A percentile compares a stretch with the other conserved stretches of the same genome.
These are phyloP conservation scores for Hanseniaspora vineae DNA, from an alignment of 805 yeast species.

Conservation along the genomic window DNA sequence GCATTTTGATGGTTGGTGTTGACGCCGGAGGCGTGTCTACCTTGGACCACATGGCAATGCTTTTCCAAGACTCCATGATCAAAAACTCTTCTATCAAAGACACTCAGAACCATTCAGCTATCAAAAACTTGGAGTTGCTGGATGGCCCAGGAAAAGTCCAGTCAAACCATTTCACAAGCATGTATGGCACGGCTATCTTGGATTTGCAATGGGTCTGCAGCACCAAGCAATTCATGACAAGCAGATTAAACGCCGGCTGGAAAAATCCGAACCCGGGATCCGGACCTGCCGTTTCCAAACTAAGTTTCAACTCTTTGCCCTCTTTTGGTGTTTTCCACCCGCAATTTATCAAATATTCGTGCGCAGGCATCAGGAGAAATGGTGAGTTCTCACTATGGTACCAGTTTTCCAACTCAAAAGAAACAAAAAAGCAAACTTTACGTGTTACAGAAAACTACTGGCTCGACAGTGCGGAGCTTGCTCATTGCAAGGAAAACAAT, in stretches of 20 bases:
- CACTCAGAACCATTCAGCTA: not conserved
- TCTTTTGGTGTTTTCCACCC: conserved; percentile 25
- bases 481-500: conserved; percentile 23
- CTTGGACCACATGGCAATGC: conserved; percentile 21
- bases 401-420: conserved; percentile 26
- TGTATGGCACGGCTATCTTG: conserved; percentile 20
- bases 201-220: conserved; percentile 34
- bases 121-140: not conserved
- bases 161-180: conserved; percentile 25
- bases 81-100: conserved; percentile 11
- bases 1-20: conserved; percentile 42
- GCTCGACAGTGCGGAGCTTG: conserved; percentile 20
- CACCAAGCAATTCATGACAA: conserved; percentile 22
- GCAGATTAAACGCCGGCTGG: conserved; percentile 4
- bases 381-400: conserved; percentile 27
- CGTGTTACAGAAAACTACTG: conserved; percentile 21
- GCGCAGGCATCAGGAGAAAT: conserved; percentile 22
- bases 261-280: not conserved
- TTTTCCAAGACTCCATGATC: conserved; percentile 28
- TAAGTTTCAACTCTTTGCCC: conserved; percentile 21
- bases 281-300: conserved; percentile 12
- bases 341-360: conserved; percentile 25
- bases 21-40: conserved; percentile 23
- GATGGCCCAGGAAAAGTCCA: conserved; percentile 20
- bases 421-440: conserved; percentile 22